phyloP scores from a whole-genome alignment of 169 alveolate species.

The Perkinsus olseni region DNA sequence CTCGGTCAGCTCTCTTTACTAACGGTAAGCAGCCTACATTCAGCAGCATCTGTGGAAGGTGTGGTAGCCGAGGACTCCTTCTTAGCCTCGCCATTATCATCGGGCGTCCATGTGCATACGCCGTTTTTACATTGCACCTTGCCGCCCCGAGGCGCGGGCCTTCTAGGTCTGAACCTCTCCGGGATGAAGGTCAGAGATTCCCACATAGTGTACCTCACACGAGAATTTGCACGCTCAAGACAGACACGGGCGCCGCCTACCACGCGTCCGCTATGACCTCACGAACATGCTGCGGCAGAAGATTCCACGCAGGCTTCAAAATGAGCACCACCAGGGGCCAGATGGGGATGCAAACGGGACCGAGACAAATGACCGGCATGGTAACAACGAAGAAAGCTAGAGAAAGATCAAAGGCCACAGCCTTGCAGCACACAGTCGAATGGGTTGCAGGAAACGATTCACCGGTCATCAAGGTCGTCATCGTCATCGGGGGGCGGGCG shows the following conservation, averaged over 20 bases:
- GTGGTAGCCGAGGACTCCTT: background rate
- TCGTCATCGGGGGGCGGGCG: background rate
- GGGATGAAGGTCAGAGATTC: background rate
- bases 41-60: no score
- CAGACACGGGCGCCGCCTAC: background rate
- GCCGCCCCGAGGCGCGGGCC: background rate
- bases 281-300: background rate
- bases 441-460: no score
- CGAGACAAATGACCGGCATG: conserved; percentile 1
- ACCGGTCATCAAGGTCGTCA: background rate
- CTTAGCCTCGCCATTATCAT: background rate
- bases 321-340: background rate
- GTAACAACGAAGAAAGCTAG: background rate
- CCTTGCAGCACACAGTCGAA: no score
- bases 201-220: background rate
- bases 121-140: background rate
- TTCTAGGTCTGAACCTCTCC: background rate
- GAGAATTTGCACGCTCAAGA: background rate
- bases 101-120: background rate
- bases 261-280: background rate
- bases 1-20: no score
- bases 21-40: no score
- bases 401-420: background rate
- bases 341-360: conserved; percentile 4
- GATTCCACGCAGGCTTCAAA: conserved; percentile 4